Evolutionary conservation across 805 yeast genomes (phyloP), one percentile per base, ranked within the genome.

Genomic region (Candida boidinii): DNA sequence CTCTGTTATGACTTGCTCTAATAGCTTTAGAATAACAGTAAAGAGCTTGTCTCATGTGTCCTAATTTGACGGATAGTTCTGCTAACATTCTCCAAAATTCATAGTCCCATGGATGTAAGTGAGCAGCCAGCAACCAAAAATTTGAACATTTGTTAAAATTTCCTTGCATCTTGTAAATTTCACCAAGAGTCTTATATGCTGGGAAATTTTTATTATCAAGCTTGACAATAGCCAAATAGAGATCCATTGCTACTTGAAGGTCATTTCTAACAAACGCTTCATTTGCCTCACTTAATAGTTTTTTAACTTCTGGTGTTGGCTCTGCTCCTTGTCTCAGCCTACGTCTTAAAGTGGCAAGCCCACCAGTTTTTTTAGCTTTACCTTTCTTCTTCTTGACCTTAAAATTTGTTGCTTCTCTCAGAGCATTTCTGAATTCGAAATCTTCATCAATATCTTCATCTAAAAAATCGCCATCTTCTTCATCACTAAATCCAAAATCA

Each of bases 141-240:
- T 76, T 76, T 52, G 94, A 77, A 52, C 94, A 73, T 48, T 82
- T 80, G 42, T 78, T 74, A 31, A 70, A 56, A 29, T 76, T 64
- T 1, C 86, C 88, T 39, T 76, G 79, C 33, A 70, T 61, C 35
- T 74, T 68, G 42, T 82, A 79, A 29, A 90, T 82, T 48, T 84
- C 95, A 29, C 96, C 96, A 28, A 87, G 58, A 0, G 94, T 82
- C 46, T 82, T 79, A 62, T 88, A 88, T 0, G 96, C 96, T 28
- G 82, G 75, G 53, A 74, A 79, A 51, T 83, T 81, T 42, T 73
- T 72, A 11, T 84, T 79, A 49, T 87, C 95, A 34, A 76, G 65
- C 44, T 78, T 76, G 38, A 90, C 77, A 10, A 86, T 94, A 39
- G 74, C 84, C 43, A 65, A 60, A 54, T 70, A 88, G 31, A 68